These are phyloP conservation scores for Pichia inconspicua DNA, from an alignment of 1,139 yeast genomes.

Conservation along the genomic window DNA sequence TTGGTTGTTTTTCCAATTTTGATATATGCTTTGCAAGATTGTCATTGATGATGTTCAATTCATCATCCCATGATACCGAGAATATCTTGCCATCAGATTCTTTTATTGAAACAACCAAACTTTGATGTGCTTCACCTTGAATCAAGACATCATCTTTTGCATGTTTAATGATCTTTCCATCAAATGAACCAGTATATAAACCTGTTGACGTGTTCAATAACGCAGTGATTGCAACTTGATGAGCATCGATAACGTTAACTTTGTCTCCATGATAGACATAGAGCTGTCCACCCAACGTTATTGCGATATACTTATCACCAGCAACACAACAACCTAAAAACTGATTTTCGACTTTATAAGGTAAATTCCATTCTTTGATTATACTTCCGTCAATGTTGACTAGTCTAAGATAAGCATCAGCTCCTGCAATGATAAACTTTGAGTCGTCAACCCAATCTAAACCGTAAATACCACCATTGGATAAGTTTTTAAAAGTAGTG, in stretches of 20 bases:
- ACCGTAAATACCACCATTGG: constrained; percentile 75
- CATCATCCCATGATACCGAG: constrained; percentile 85
- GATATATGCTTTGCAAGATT: constrained; percentile 20
- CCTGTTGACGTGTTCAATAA: constrained; percentile 31
- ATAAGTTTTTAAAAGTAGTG: constrained; percentile 46
- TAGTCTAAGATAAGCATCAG: constrained; percentile 58
- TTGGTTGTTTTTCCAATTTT: constrained; percentile 55
- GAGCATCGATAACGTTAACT: constrained; percentile 53
- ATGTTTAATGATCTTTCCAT: constrained; percentile 71
- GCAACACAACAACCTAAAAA: constrained; percentile 77
- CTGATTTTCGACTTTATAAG: constrained; percentile 48
- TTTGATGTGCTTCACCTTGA: constrained; percentile 42
- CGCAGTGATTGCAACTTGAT: constrained; percentile 72
- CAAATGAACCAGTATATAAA: constrained; percentile 66
- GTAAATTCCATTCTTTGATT: constrained; percentile 39
- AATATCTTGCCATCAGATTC: constrained; percentile 22
- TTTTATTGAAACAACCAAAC: constrained; percentile 45
- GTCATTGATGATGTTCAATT: constrained; percentile 41
- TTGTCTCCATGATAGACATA: constrained; percentile 47
- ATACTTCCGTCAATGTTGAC: constrained; percentile 47
- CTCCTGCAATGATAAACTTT: constrained; percentile 74
- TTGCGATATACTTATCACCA: constrained; percentile 50
- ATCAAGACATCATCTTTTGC: constrained; percentile 28
- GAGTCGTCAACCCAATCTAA: constrained; percentile 62
- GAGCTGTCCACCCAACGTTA: constrained; percentile 67